Percentiles rank a stretch among this genome's conserved stretches.
Conservation (phyloP, 2,329 filamentous ascomycete genomes). For the Cytospora leucostoma region DNA sequence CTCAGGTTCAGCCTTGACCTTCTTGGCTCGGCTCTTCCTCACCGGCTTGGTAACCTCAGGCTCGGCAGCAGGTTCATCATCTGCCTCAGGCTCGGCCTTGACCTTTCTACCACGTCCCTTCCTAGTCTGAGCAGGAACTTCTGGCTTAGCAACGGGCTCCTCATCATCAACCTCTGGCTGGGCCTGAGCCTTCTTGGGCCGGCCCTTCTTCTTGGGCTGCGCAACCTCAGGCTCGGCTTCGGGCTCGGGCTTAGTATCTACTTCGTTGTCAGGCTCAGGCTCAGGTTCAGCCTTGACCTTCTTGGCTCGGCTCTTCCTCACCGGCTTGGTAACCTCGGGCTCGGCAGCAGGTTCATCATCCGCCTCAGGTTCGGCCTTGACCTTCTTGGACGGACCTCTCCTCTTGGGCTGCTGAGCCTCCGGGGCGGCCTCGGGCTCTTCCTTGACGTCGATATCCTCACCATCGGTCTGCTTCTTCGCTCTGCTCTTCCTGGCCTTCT, state of each 20-base stretch:
- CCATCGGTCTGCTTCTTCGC: constrained; percentile 26
- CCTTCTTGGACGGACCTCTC: constrained; percentile 34
- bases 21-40: constrained; percentile 34
- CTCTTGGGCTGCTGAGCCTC: constrained; percentile 50
- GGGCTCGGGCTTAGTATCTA: constrained; percentile 25
- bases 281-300: constrained; percentile 32
- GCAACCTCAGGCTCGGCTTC: constrained; percentile 28
- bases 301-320: constrained; percentile 33
- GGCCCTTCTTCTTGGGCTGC: constrained; percentile 32
- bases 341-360: background rate
- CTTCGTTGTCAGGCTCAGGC: constrained; percentile 22
- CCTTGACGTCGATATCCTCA: constrained; percentile 32
- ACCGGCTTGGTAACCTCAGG: constrained; percentile 41
- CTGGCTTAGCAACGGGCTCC: background rate
- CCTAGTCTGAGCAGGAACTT: background rate
- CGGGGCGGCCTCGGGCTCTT: constrained; percentile 42
- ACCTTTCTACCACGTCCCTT: constrained; percentile 31
- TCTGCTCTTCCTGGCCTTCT: constrained; percentile 40
- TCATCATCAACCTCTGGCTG: constrained; percentile 25
- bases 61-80: background rate
- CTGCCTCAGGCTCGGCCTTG: constrained; percentile 29
- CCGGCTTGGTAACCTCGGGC: constrained; percentile 41
- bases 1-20: constrained; percentile 31
- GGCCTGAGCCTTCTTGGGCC: constrained; percentile 34
- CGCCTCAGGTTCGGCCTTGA: constrained; percentile 29